Evolutionary conservation across 1,284 basidiomycete genomes (phyloP), one percentile per base, ranked within the genome.

Genomic region (Trametes pubescens): DNA sequence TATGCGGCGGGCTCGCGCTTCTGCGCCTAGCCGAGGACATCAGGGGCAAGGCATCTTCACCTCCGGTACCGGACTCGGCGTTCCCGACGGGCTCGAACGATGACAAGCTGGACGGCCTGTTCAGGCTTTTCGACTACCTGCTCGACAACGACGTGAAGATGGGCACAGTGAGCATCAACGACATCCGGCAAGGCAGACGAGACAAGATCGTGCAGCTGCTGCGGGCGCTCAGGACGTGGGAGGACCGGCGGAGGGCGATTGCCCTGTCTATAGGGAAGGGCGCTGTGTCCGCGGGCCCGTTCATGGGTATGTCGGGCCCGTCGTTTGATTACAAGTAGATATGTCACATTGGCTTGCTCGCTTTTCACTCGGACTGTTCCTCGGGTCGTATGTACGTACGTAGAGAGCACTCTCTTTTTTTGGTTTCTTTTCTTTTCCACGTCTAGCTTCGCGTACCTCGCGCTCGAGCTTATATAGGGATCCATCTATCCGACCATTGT

Each of bases 111-210:
- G 94, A 96, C 56, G 94, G 94, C 16, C 82, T 97, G 46, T 95
- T 97, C 81, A 85, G 87, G 63, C 81, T 96, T 64, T 95, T 95
- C 78, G 94, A 96, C 77, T 94, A 93, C 76, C 78, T 96, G 57
- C 85, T 96, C 47, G 94, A 95, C 71, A 92, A 93, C 66, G 93
- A 94, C 59, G 88, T 96, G 62, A 92, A 92, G 78, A 92, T 95
- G 81, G 94, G 91, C 11, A 88, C 85, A 66, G 90, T 96, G 37
- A 95, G 92, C 72, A 95, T 97, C 78, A 96, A 96, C 74, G 95
- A 97, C 76, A 83, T 98, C 49, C 82, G 92, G 58, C 85, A 86
- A 65, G 93, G 92, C 44, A 92, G 91, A 74, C 81, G 86, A 47
- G 89, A 90, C 48, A 94, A 93, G 79, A 86, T 96, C 67, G 72